These are phyloP conservation scores for Globisporangium recalcitrans DNA, from an alignment of 352 stramenopile genomes.

Conservation along the genomic window DNA sequence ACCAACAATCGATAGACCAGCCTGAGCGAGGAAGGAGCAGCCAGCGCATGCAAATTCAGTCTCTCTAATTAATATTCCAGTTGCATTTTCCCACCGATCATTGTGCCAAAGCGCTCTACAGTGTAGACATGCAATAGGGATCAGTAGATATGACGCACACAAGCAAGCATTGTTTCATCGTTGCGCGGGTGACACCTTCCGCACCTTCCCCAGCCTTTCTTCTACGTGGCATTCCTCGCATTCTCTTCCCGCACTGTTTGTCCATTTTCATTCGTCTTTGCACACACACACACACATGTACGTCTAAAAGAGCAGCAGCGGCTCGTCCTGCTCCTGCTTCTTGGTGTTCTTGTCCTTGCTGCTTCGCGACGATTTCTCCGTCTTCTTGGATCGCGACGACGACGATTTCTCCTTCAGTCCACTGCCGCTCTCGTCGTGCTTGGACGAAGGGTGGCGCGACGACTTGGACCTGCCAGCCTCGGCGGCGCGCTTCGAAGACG, in stretches of 20 bases:
- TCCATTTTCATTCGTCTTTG: not conserved
- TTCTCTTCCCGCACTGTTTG: not conserved
- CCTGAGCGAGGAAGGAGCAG: not conserved
- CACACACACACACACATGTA: constrained; percentile 3
- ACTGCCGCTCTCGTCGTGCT: not conserved
- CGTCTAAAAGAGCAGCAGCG: constrained; percentile 78
- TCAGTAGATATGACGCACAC: not conserved
- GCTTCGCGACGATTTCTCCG: constrained; percentile 22
- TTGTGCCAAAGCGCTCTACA: not conserved
- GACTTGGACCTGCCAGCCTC: constrained; percentile 28
- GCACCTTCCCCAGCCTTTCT: not conserved
- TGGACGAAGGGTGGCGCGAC: not conserved
- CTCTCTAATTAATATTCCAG: constrained; percentile 14
- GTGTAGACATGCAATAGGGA: not conserved
- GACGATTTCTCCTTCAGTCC: not conserved
- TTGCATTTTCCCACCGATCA: not conserved
- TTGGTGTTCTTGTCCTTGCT: constrained; percentile 29
- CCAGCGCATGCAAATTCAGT: not conserved
- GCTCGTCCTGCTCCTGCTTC: constrained; percentile 40
- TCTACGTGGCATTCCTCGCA: not conserved
- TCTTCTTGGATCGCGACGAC: constrained; percentile 39
- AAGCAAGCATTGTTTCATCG: not conserved
- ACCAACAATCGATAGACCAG: constrained; percentile 1
- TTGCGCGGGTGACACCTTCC: not conserved
- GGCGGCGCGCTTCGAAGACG: constrained; percentile 12